Evolutionary conservation across 306 rosid species (phyloP), one percentile per base, ranked within the genome.

Genomic region (Rosa lucieae): DNA sequence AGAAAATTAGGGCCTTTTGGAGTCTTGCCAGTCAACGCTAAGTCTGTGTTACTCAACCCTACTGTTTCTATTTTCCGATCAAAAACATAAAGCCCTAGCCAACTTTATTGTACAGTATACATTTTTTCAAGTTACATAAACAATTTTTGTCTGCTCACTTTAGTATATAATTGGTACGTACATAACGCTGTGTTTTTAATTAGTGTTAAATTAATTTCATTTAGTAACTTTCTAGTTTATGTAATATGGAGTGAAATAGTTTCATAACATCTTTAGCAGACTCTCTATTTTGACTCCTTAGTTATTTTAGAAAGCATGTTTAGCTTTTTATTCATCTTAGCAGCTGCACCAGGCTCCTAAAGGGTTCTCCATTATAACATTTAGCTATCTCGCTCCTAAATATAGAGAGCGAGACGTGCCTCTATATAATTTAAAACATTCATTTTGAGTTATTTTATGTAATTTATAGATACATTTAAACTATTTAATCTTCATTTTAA

Each of bases 1-100:
- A 13, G 67, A 73, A 67, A 56, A 74, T 73, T 32, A 9, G 11
- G 18, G 76, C 37, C 77, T 76, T 76, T 67, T 18, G 58, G 39
- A 72, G 79, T 78, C 84, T 72, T 47, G 48, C 67, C 79, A 40
- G 81, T 82, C 88, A 84, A 80, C 83, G 77, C 81, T 15, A 56
- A 72, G 49, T 26, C 40, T 68, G 47, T 17, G 83, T 49, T 74
- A 72, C 67, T 2, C 4, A 20, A 20, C 63, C 63, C 63, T 58
- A 58, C 5, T 9, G 3, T 58, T 58, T 58, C 11, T n/a, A 20
- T 20, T 21, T n/a, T 21, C 23, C 23, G 3, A 9, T n/a, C 29
- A 5, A 52, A 3, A 48, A 4, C 10, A 52, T 52, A 14, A 17
- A 52, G 15, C 59, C 59, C 59, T 52, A 52, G 3, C 8, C 59